A percentile compares a stretch with the other conserved stretches of the same genome.
Conservation (phyloP, 129 eudicot species). For the Rutidosis leptorrhynchoides region DNA sequence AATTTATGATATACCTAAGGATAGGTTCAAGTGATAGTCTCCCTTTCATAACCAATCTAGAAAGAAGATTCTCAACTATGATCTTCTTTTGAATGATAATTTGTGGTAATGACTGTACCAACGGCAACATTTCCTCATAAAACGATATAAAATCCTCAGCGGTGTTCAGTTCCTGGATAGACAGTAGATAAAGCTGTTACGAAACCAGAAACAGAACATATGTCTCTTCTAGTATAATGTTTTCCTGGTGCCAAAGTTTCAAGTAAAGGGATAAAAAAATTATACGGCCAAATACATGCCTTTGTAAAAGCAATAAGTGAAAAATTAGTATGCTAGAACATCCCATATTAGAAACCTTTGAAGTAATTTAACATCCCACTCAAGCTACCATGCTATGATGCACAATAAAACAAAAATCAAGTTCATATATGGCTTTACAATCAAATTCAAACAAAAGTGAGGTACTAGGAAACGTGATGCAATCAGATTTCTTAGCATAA, state of each 20-base stretch:
- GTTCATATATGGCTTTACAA: no score
- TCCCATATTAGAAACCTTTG: no score
- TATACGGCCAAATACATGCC: no score
- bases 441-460: no score
- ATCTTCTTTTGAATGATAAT: slow-evolving; percentile 70
- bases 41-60: slow-evolving; percentile 60
- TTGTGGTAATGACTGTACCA: slow-evolving; percentile 81
- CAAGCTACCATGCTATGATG: no score
- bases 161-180: slow-evolving; percentile 72
- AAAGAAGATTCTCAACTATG: slow-evolving; percentile 58
- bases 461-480: no score
- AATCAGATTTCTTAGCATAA: no score
- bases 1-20: slow-evolving; percentile 46
- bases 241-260: neutral
- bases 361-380: no score
- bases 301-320: no score
- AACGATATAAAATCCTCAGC: slow-evolving; percentile 93
- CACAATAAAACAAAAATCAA: neutral
- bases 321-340: no score
- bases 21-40: slow-evolving; percentile 81
- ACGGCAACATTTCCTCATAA: slow-evolving; percentile 76
- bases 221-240: neutral
- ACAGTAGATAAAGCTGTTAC: slow-evolving; percentile 2
- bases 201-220: neutral
- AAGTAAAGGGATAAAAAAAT: no score